These are phyloP conservation scores for Hibiscus tridactylites DNA, from an alignment of 345 rosid genomes.

Conservation along the genomic window DNA sequence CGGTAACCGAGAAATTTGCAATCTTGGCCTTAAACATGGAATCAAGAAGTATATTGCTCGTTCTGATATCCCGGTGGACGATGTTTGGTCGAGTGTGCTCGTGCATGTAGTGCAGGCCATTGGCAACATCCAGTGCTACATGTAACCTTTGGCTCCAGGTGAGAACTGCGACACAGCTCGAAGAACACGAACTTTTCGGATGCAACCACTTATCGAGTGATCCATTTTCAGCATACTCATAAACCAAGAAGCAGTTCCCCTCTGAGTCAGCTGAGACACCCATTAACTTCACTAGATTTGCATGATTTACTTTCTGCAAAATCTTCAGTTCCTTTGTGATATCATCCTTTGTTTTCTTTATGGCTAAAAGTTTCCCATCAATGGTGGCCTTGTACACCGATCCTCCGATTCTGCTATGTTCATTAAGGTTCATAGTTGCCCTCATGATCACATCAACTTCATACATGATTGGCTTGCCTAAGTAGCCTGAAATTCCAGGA, in stretches of 20 bases:
- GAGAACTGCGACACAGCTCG: conserved; percentile 20
- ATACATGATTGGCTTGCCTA: conserved; percentile 41
- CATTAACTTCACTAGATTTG: conserved; percentile 49
- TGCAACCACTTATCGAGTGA: conserved; percentile 46
- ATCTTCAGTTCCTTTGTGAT: conserved; percentile 42
- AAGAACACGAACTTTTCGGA: conserved; percentile 21
- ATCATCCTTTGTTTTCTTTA: conserved; percentile 39
- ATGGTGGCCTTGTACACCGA: conserved; percentile 44
- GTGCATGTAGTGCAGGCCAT: conserved; percentile 53
- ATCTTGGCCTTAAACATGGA: conserved; percentile 48
- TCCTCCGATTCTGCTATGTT: conserved; percentile 36
- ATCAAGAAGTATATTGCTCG: conserved; percentile 49
- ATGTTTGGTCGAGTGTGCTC: conserved; percentile 54
- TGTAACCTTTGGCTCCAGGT: conserved; percentile 48
- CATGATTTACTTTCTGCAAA: conserved; percentile 50
- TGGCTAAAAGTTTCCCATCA: conserved; percentile 37
- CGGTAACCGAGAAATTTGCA: conserved; percentile 47
- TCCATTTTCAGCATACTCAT: conserved; percentile 56
- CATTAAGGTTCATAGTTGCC: conserved; percentile 39
- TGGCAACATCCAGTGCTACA: conserved; percentile 52
- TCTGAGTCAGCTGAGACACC: conserved; percentile 36
- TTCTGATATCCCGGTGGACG: conserved; percentile 43
- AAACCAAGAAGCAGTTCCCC: conserved; percentile 45
- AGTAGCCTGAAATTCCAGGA: conserved; percentile 45
- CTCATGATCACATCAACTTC: conserved; percentile 32